Evolutionary conservation across 306 rosid genomes (phyloP).

Genomic region (Luffa aegyptiaca): DNA sequence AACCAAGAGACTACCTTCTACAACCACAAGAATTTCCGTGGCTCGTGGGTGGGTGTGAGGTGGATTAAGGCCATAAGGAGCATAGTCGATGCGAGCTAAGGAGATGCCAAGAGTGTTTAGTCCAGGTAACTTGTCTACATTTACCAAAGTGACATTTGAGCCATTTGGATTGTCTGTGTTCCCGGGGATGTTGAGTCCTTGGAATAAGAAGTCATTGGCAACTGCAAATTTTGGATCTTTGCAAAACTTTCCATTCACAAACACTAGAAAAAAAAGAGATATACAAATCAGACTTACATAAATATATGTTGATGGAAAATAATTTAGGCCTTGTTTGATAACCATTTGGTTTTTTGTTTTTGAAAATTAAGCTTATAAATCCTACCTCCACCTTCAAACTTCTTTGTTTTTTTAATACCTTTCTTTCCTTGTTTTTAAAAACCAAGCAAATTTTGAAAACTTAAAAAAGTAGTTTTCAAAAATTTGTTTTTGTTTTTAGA

Average conservation of each 20-base stretch:
- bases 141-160: not conserved
- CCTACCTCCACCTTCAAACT: no score
- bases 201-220: not conserved
- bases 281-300: no score
- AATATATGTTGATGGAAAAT: no score
- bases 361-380: no score
- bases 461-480: no score
- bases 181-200: constrained; percentile 10
- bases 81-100: constrained; percentile 12
- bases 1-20: not conserved
- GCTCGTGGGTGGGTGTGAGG: constrained; percentile 10
- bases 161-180: not conserved
- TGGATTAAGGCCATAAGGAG: constrained; percentile 11
- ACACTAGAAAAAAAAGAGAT: not conserved
- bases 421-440: no score
- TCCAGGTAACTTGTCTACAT: constrained; percentile 9
- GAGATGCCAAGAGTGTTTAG: constrained; percentile 13
- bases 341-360: no score
- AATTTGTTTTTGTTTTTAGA: no score
- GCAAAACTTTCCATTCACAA: constrained; percentile 12
- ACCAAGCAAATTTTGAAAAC: no score
- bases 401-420: no score
- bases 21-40: constrained; percentile 5
- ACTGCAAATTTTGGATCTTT: not conserved
- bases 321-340: no score